Evolutionary conservation across 2,329 filamentous ascomycete genomes (phyloP), one percentile per base, ranked within the genome.

Genomic region (Lasiodiplodia hormozganensis): DNA sequence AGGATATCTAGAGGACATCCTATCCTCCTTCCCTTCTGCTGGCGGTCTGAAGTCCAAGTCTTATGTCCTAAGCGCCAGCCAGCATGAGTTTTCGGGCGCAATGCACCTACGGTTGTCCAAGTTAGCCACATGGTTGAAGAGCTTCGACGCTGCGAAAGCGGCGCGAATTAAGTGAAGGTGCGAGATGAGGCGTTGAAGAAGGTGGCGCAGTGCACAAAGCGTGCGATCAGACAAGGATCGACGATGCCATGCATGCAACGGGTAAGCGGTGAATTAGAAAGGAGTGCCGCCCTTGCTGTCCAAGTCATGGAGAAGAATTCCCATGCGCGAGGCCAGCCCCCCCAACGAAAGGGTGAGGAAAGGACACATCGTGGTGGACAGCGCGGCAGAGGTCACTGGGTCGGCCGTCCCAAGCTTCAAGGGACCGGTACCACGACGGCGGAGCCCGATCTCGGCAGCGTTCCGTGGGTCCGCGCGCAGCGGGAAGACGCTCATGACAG

Each of bases 31-130:
- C 60, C 60, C 77, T 72, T 74, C 70, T 75, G 72, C 71, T 77
- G 72, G 74, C 70, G 78, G 77, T 62, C 76, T 74, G 67, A 74
- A 76, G 62, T 76, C 75, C 70, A n/a, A 25, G 28, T 64, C 47
- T 52, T 23, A 16, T 14, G 36, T 21, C 28, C 18, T 64, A 64
- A 64, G 21, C 47, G 51, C 43, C 28, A 38, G 65, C 38, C 65
- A 51, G 53, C 65, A 67, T 67, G 65, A 51, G 40, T 58, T 40
- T 57, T 57, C 34, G 64, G 53, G 64, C 53, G 52, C 64, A n/a
- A 52, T 49, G 64, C 52, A 57, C 65, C 65, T 67, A 67, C 23
- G 25, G 23, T 14, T 47, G 28, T 12, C n/a, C 28, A 38, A 14
- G 47, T 64, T 64, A 64, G 47, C 47, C 25, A 31, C 60, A 52